Evolutionary conservation across 192 early-diverging fungal species (phyloP).

Genomic region (Coemansia sp.): DNA sequence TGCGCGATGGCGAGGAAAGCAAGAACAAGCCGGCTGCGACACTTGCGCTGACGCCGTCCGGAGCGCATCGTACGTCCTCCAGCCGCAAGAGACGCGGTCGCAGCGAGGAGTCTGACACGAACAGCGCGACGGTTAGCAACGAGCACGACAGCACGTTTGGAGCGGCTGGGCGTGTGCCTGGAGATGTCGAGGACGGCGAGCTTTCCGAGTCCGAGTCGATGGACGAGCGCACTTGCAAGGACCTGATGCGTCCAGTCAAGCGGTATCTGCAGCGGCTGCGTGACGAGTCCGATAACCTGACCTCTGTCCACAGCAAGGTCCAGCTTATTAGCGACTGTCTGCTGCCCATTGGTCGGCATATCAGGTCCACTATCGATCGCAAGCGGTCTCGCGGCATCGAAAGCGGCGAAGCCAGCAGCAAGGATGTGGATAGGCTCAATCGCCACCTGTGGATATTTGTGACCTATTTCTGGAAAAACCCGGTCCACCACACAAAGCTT

Average conservation of each 20-base stretch:
- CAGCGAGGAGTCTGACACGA: constrained; percentile 31
- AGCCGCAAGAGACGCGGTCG: constrained; percentile 38
- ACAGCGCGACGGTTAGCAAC: constrained; percentile 19
- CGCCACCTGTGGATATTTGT: constrained; percentile 70
- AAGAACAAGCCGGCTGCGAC: constrained; percentile 25
- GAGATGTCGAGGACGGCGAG: constrained; percentile 36
- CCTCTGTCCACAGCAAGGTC: constrained; percentile 54
- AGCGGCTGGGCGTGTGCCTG: constrained; percentile 8
- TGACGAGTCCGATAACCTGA: constrained; percentile 53
- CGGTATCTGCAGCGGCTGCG: constrained; percentile 57
- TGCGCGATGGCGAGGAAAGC: constrained; percentile 65
- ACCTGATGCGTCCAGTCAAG: constrained; percentile 65
- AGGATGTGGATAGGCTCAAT: constrained; percentile 40
- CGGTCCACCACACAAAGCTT: constrained; percentile 56
- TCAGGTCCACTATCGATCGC: constrained; percentile 46
- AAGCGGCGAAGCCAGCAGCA: constrained; percentile 21
- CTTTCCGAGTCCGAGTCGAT: constrained; percentile 51
- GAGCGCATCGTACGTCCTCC: constrained; percentile 10
- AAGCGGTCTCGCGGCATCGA: constrained; percentile 32
- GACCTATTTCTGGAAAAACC: constrained; percentile 64
- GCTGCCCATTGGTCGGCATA: constrained; percentile 56
- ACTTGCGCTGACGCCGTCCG: constrained; percentile 6
- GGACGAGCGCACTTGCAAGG: constrained; percentile 65
- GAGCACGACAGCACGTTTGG: constrained; percentile 12
- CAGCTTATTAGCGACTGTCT: constrained; percentile 58